phyloP scores from a whole-genome alignment of 768 basidiomycete species.

The Termitomyces sp. region DNA sequence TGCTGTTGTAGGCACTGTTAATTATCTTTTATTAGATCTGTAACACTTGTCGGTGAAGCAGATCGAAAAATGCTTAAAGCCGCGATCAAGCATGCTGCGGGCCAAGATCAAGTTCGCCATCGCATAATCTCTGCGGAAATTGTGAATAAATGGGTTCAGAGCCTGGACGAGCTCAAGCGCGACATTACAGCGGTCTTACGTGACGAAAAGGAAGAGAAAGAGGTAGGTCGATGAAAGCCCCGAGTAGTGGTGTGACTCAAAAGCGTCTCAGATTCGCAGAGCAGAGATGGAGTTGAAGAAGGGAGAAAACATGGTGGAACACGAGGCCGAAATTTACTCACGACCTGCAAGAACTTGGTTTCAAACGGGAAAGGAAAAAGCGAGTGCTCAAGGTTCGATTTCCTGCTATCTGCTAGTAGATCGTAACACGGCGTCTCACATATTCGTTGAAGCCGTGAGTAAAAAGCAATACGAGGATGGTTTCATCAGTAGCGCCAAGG shows the following conservation, averaged over 20 bases:
- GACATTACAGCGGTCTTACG: conserved; percentile 77
- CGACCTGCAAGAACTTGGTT: conserved; percentile 99
- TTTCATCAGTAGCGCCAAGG: conserved; percentile 29
- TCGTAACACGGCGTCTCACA: conserved; percentile 4
- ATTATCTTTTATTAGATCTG: conserved; percentile 48
- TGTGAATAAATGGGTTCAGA: conserved; percentile 63
- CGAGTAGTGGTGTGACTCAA: conserved; percentile 7
- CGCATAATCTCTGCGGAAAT: conserved; percentile 79
- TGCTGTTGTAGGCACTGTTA: conserved; percentile 1
- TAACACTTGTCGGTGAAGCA: conserved; percentile 92
- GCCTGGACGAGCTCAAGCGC: conserved; percentile 61
- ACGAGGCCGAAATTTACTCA: conserved; percentile 87
- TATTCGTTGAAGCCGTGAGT: conserved; percentile 50
- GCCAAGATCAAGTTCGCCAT: conserved; percentile 80
- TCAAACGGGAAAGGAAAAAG: conserved; percentile 82
- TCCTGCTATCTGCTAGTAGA: background rate
- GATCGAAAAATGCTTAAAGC: conserved; percentile 96
- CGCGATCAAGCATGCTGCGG: conserved; percentile 82
- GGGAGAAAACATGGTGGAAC: conserved; percentile 92
- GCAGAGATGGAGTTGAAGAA: conserved; percentile 97
- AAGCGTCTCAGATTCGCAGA: conserved; percentile 54
- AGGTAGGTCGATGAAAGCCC: conserved; percentile 34
- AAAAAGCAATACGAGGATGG: conserved; percentile 70
- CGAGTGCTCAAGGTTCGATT: conserved; percentile 64
- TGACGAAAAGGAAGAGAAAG: conserved; percentile 96